These are phyloP conservation scores for Coemansia sp. DNA, from an alignment of 192 early-diverging fungal species.

Conservation along the genomic window DNA sequence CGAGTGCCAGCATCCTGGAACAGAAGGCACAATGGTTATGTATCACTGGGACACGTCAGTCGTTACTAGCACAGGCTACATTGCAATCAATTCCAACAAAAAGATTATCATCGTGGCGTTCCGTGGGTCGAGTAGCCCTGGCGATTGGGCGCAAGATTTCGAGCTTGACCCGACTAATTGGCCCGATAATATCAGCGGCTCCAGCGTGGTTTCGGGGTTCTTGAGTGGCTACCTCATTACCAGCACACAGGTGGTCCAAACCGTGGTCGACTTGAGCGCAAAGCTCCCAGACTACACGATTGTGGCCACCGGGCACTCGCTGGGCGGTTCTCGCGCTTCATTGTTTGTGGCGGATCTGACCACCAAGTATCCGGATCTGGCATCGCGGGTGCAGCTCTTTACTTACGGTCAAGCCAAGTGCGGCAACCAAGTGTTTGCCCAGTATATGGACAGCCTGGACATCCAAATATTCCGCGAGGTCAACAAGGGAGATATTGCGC, in stretches of 20 bases:
- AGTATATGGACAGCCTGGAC: slow-evolving; percentile 20
- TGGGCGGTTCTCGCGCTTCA: slow-evolving; percentile 38
- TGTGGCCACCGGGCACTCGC: slow-evolving; percentile 37
- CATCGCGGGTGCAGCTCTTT: slow-evolving; percentile 13
- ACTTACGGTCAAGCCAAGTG: slow-evolving; percentile 44
- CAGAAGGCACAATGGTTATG: slow-evolving; percentile 18
- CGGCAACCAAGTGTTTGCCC: slow-evolving; percentile 34
- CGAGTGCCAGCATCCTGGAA: slow-evolving; percentile 25
- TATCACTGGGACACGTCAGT: slow-evolving; percentile 16
- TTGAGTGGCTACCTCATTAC: slow-evolving; percentile 21
- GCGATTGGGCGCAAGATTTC: slow-evolving; percentile 22
- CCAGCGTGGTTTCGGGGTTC: slow-evolving; percentile 30
- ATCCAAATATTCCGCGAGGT: slow-evolving; percentile 22
- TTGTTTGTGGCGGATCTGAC: slow-evolving; percentile 37
- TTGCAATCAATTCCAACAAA: slow-evolving; percentile 20
- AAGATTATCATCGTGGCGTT: slow-evolving; percentile 24
- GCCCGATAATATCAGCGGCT: slow-evolving; percentile 13
- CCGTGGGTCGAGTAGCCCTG: slow-evolving; percentile 14
- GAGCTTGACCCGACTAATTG: not conserved
- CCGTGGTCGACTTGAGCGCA: slow-evolving; percentile 3
- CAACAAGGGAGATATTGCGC: slow-evolving; percentile 39
- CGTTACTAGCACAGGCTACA: slow-evolving; percentile 24
- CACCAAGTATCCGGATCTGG: slow-evolving; percentile 5
- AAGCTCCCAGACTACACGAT: slow-evolving; percentile 30
- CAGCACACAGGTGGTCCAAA: slow-evolving; percentile 3